Evolutionary conservation across 805 yeast genomes (phyloP), one percentile per base, ranked within the genome.

Genomic region (Spathaspora girioi): DNA sequence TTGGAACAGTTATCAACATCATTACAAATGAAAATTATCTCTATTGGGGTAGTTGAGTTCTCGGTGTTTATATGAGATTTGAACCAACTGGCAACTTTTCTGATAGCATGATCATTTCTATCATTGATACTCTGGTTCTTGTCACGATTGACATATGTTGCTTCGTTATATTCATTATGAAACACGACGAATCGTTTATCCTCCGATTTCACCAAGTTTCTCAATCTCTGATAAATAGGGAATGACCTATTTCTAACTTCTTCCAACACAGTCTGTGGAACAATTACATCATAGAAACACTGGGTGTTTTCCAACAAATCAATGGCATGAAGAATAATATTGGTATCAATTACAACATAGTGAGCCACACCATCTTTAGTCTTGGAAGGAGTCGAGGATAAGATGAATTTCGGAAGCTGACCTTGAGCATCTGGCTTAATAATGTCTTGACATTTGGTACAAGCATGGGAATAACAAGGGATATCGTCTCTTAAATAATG

Each of bases 241-340:
- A 84, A 82, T 47, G 96, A 89, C 62, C 86, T 78, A 64, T 90
- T 90, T 56, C 89, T 82, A 9, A 93, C 97, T 67, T 94, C 98
- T 59, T 96, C 97, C 35, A 94, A 74, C 2, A 90, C 97, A 6
- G 96, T 87, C 66, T 94, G 99, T 1, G 98, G 97, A n/a, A 94
- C 73, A 51, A 94, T 86, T 15, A 92, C 97, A 68, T 94, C 98
- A 61, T 79, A 86, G 62, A 94, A 89, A 49, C 88, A 86, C 29
- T 80, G 77, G 18, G 77, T 76, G 60, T 83, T 85, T 67, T 94
- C 99, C 50, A 94, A 71, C 53, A 94, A 71, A 67, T 94, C 99
- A 55, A 94, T 93, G 5, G 96, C 93, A 63, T 85, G 87, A 54
- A 94, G 71, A 1, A 88, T 86, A 56, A 94, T 85, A 63, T 94